phyloP scores from a whole-genome alignment of 768 basidiomycete species.

The Mycena pura region DNA sequence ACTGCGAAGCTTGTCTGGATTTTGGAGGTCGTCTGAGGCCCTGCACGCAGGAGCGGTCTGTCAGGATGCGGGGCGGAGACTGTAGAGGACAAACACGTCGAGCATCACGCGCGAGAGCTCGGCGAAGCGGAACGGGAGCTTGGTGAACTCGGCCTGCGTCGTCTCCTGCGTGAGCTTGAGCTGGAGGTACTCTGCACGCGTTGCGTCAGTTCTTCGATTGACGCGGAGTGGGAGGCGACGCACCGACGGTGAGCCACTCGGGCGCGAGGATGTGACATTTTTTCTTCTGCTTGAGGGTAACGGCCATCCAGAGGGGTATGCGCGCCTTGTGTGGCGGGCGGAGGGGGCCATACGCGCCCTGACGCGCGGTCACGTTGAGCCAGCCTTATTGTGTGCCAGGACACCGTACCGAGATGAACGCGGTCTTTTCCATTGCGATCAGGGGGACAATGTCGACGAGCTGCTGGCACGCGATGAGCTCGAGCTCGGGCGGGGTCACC shows the following conservation, averaged over 20 bases:
- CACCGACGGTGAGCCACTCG: constrained; percentile 87
- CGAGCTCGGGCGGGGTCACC: constrained; percentile 84
- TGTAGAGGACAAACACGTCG: constrained; percentile 78
- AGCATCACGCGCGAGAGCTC: constrained; percentile 92
- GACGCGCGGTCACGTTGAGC: constrained; percentile 31
- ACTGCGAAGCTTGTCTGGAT: constrained; percentile 82
- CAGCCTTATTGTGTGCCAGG: constrained; percentile 12
- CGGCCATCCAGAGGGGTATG: constrained; percentile 96
- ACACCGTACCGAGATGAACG: constrained; percentile 82
- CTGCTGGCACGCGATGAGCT: constrained; percentile 86
- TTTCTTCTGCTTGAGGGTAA: constrained; percentile 92
- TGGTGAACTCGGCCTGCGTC: constrained; percentile 72
- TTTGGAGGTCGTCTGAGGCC: constrained; percentile 88
- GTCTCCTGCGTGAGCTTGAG: constrained; percentile 78
- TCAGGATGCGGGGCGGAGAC: background rate
- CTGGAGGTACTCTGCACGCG: constrained; percentile 77
- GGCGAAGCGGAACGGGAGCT: constrained; percentile 85
- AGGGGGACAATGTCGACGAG: constrained; percentile 87
- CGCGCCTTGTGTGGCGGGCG: constrained; percentile 83
- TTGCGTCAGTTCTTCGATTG: background rate
- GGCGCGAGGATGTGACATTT: constrained; percentile 94
- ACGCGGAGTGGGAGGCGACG: constrained; percentile 34
- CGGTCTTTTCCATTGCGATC: constrained; percentile 89
- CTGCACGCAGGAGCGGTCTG: constrained; percentile 56
- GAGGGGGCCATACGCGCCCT: constrained; percentile 95